phyloP scores from a whole-genome alignment of 768 basidiomycete genomes.

The Trichaptum fuscoviolaceum region DNA sequence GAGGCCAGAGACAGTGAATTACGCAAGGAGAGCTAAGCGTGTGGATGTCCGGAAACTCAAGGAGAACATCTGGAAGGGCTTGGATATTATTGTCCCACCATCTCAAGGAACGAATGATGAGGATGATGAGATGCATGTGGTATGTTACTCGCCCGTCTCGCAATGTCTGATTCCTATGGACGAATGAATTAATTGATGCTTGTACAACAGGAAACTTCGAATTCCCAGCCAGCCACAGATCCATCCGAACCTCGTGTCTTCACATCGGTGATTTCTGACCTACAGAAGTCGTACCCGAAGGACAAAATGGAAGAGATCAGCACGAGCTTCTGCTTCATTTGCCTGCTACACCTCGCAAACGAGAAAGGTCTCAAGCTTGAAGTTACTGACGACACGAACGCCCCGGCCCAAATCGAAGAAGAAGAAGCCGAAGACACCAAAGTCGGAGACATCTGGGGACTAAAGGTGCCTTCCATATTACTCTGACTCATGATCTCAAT shows the following conservation, averaged over 20 bases:
- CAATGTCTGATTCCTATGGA: background rate
- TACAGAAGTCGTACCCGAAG: slow-evolving; percentile 77
- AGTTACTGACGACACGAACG: slow-evolving; percentile 32
- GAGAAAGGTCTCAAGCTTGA: slow-evolving; percentile 90
- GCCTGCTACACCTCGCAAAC: slow-evolving; percentile 91
- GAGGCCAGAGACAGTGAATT: slow-evolving; percentile 85
- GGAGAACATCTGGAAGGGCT: slow-evolving; percentile 94
- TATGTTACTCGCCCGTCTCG: slow-evolving; percentile 23
- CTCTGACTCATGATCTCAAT: background rate
- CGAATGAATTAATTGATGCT: background rate
- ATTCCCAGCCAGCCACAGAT: slow-evolving; percentile 45
- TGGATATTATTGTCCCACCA: slow-evolving; percentile 65
- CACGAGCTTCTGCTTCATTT: slow-evolving; percentile 99
- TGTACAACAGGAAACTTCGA: slow-evolving; percentile 48
- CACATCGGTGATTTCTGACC: slow-evolving; percentile 73
- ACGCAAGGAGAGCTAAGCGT: slow-evolving; percentile 91
- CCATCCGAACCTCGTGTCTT: slow-evolving; percentile 66
- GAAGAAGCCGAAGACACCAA: slow-evolving; percentile 38
- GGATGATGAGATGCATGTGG: slow-evolving; percentile 47
- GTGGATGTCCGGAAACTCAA: slow-evolving; percentile 96
- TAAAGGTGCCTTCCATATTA: slow-evolving; percentile 46
- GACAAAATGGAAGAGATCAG: slow-evolving; percentile 99
- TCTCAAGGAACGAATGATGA: slow-evolving; percentile 31
- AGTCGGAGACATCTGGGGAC: slow-evolving; percentile 70
- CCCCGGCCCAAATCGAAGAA: slow-evolving; percentile 30